Evolutionary conservation across 1,284 basidiomycete genomes (phyloP).

Genomic region (Ustilago lituana): DNA sequence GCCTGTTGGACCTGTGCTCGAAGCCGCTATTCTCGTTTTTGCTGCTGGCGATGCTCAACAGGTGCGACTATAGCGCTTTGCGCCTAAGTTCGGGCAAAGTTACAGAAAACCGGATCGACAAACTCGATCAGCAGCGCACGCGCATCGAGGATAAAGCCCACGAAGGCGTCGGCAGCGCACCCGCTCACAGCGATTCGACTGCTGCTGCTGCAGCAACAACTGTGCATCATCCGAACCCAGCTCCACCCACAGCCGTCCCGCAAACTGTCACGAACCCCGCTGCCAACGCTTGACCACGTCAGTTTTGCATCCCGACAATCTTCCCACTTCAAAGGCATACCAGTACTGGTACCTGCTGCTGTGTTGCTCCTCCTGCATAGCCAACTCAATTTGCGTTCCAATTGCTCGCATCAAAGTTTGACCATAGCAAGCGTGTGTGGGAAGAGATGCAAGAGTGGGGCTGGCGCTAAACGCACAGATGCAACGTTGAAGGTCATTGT

Average conservation of each 20-base stretch:
- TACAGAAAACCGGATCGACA: constrained; percentile 19
- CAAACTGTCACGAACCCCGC: constrained; percentile 12
- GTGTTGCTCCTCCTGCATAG: too few relatives aligned
- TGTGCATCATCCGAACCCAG: not conserved
- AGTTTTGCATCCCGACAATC: too few relatives aligned
- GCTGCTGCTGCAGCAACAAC: not conserved
- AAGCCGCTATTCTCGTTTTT: constrained; percentile 67
- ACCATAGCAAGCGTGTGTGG: too few relatives aligned
- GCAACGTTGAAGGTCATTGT: too few relatives aligned
- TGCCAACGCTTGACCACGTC: constrained; percentile 4
- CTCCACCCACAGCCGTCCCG: constrained; percentile 1
- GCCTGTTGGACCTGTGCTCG: constrained; percentile 72
- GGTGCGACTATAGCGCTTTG: constrained; percentile 43
- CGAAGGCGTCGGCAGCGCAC: constrained; percentile 10
- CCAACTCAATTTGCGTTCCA: too few relatives aligned
- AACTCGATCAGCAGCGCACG: constrained; percentile 9
- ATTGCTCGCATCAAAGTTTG: too few relatives aligned
- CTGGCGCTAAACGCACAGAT: too few relatives aligned
- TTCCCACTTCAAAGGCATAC: too few relatives aligned
- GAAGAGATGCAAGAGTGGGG: too few relatives aligned
- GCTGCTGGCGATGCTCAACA: constrained; percentile 44
- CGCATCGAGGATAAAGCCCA: constrained; percentile 14
- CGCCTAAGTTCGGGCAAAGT: constrained; percentile 42
- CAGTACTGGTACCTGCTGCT: too few relatives aligned
- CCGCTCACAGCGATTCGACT: constrained; percentile 13